Evolutionary conservation across 805 yeast genomes (phyloP).

Genomic region (Lipomyces japonicus): DNA sequence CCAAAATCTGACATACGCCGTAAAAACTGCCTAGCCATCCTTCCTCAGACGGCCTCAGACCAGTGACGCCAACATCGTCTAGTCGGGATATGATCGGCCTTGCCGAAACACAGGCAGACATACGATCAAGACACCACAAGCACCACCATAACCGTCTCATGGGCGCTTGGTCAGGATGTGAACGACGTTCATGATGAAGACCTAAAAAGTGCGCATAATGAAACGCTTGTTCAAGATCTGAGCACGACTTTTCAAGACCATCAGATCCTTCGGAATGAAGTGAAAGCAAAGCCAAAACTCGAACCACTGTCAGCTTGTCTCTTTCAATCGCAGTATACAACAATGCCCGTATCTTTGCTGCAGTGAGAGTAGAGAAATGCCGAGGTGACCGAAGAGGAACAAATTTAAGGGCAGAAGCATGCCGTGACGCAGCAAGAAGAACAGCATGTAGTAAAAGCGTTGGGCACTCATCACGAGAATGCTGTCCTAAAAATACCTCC

Average conservation of each 20-base stretch:
- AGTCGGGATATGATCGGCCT: conserved; percentile 41
- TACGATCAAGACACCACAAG: conserved; percentile 42
- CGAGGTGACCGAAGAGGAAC: conserved; percentile 35
- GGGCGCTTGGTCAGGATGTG: conserved; percentile 36
- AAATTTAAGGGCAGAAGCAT: conserved; percentile 37
- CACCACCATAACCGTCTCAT: conserved; percentile 42
- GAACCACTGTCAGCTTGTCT: conserved; percentile 40
- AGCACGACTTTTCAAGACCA: conserved; percentile 40
- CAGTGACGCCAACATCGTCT: conserved; percentile 41
- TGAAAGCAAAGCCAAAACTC: conserved; percentile 40
- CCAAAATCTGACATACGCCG: conserved; percentile 37
- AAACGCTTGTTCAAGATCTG: conserved; percentile 40
- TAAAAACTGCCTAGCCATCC: conserved; percentile 37
- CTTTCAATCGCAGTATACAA: conserved; percentile 41
- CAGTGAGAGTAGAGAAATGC: conserved; percentile 36
- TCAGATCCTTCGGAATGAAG: conserved; percentile 43
- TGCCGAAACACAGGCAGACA: conserved; percentile 42
- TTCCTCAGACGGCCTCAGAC: conserved; percentile 33
- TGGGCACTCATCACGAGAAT: conserved; percentile 39
- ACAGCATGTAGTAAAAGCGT: conserved; percentile 45
- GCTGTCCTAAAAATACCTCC: conserved; percentile 41
- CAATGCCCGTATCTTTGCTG: conserved; percentile 40
- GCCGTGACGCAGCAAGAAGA: conserved; percentile 43
- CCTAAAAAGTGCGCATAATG: conserved; percentile 43
- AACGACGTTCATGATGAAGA: conserved; percentile 40